phyloP scores from a whole-genome alignment of 1,284 basidiomycete genomes.

The Cutaneotrichosporon cavernicola region DNA sequence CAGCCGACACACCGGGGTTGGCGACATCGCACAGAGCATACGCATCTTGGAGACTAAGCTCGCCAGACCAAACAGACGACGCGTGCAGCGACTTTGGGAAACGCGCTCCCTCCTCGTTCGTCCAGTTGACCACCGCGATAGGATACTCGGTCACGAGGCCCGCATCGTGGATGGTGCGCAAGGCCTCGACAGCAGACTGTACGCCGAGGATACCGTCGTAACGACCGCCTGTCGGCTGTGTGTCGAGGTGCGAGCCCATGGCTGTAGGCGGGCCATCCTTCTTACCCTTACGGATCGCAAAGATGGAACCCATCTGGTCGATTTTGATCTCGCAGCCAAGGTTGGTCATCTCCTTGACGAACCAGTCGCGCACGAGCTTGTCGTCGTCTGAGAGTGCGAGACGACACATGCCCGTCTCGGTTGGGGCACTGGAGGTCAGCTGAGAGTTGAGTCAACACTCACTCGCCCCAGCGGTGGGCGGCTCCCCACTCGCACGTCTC shows the following conservation, averaged over 20 bases:
- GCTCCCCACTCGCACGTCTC: slow-evolving; percentile 40
- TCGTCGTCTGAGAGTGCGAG: slow-evolving; percentile 42
- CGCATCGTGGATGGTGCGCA: slow-evolving; percentile 25
- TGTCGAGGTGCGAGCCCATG: slow-evolving; percentile 40
- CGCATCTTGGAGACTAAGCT: slow-evolving; percentile 13
- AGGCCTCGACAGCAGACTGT: slow-evolving; percentile 31
- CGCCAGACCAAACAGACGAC: slow-evolving; percentile 30
- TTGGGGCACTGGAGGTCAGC: slow-evolving; percentile 17
- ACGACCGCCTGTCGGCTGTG: slow-evolving; percentile 37
- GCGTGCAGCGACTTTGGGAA: slow-evolving; percentile 24
- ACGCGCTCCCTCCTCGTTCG: slow-evolving; percentile 31
- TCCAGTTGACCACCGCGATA: slow-evolving; percentile 33
- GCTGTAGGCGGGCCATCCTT: slow-evolving; percentile 30
- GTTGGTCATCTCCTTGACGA: slow-evolving; percentile 32
- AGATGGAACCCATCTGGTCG: slow-evolving; percentile 47
- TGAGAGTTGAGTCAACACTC: neutral
- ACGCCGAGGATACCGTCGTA: slow-evolving; percentile 43
- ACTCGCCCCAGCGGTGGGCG: slow-evolving; percentile 22
- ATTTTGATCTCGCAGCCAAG: slow-evolving; percentile 42
- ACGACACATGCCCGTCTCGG: slow-evolving; percentile 27
- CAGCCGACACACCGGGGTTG: slow-evolving; percentile 17
- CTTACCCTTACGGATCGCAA: slow-evolving; percentile 35
- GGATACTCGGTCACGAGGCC: slow-evolving; percentile 24
- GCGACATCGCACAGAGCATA: slow-evolving; percentile 20
- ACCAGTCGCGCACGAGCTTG: slow-evolving; percentile 40